Base-by-base conservation (phyloP, 2,329 filamentous ascomycete genomes). In the Didymella lethalis region DNA sequence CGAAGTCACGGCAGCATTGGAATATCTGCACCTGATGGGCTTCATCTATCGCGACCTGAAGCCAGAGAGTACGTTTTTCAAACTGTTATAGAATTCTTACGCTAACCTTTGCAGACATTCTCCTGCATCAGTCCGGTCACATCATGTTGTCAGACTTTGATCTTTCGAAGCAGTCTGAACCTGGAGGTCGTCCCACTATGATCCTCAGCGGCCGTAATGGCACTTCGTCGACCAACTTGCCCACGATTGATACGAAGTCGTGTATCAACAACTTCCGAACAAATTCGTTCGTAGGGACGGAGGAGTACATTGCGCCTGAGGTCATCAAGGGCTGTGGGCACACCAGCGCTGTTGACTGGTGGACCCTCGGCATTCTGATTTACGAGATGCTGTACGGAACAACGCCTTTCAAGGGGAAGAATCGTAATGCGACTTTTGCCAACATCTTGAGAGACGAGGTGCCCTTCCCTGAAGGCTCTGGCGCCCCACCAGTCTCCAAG, bases 141-240 rank as follows among this genome's bases (percentile, higher is more conserved):
- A 99, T 99, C 70, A 99, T 99, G 95, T 86, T 99, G 76, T 98
- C 95, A 61, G 95, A 99, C 81, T 99, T 99, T 79, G 95, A 99
- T 79, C 81, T 99, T 62, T 97, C 93, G 10, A 99, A 99, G 79
- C 95, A 99, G 79, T 99, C 95, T 7, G 95, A 96, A 66, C 89
- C 92, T 16, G 95, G 93, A 73, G 95, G 95, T 80, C 94, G 94
- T 74, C 95, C 95, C 48, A 97, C 93, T 25, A 98, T 99, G 94
- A 97, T 99, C 72, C 85, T 97, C 32, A 69, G 65, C 61, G 92
- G 91, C 67, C 81, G 84, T 44, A 93, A 92, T 76, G 93, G 93
- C 52, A 89, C 92, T 38, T 94, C 92, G 54, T 90, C 91, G 7
- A 92, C 89, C 61, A 93, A 92, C 43, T 83, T 97, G 66, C 94